Evolutionary conservation across 1,284 basidiomycete species (phyloP).

Genomic region (Takashimella tepidaria): DNA sequence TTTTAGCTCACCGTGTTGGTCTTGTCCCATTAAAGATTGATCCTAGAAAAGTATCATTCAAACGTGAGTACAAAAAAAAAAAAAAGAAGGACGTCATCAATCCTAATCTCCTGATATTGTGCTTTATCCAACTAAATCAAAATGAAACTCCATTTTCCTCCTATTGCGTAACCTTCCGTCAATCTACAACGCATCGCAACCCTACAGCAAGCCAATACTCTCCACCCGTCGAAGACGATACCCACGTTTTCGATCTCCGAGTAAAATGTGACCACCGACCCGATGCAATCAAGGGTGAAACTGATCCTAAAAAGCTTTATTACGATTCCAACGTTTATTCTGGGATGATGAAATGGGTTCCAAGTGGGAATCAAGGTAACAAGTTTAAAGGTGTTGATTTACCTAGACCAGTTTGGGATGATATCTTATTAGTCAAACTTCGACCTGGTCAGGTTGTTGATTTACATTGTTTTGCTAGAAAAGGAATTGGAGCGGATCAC

Average conservation of each 20-base stretch:
- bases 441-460: conserved; percentile 76
- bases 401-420: conserved; percentile 55
- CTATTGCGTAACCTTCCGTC: no score
- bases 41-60: conserved; percentile 56
- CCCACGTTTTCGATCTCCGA: conserved; percentile 79
- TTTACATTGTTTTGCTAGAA: conserved; percentile 71
- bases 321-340: conserved; percentile 65
- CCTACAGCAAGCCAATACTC: conserved; percentile 53
- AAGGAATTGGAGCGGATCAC: conserved; percentile 93
- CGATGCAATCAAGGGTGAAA: conserved; percentile 54
- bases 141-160: no score
- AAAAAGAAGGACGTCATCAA: no score
- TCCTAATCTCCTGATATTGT: conserved; percentile 43
- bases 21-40: conserved; percentile 85
- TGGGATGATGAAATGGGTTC: conserved; percentile 71
- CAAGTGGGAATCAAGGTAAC: conserved; percentile 74
- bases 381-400: conserved; percentile 38
- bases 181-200: not conserved
- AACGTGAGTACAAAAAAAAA: conserved; percentile 45
- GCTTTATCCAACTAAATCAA: no score
- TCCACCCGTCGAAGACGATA: conserved; percentile 75
- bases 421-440: conserved; percentile 91
- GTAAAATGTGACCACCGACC: conserved; percentile 64
- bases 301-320: conserved; percentile 63
- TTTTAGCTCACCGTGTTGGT: conserved; percentile 84